These are phyloP conservation scores for Lecanicillium sp. DNA, from an alignment of 2,329 filamentous ascomycete genomes.

Conservation along the genomic window DNA sequence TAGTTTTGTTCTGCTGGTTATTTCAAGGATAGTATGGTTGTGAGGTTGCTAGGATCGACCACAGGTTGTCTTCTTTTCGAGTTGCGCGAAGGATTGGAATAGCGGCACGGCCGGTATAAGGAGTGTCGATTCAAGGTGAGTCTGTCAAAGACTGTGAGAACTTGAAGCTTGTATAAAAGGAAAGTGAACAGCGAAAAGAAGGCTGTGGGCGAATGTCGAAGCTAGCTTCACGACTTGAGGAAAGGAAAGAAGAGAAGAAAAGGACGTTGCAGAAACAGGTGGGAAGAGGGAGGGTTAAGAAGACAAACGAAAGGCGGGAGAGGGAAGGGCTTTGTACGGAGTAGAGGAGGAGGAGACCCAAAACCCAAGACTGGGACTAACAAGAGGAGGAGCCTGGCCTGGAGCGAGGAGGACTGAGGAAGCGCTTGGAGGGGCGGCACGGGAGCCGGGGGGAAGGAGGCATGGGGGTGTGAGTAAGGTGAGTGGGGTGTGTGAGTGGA, in stretches of 20 bases:
- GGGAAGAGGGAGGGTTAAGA: constrained; percentile 18
- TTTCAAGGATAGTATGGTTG: neutral
- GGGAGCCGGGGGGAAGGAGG: neutral
- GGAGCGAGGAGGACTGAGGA: neutral
- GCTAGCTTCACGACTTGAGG: constrained; percentile 18
- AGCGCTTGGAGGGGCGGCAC: neutral
- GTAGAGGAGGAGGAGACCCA: too few species aligned
- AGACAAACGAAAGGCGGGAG: neutral
- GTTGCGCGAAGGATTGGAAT: constrained; percentile 4
- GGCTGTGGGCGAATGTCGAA: constrained; percentile 21
- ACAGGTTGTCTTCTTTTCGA: neutral
- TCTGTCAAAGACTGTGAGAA: constrained; percentile 53
- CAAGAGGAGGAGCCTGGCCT: too few species aligned
- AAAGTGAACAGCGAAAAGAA: constrained; percentile 32
- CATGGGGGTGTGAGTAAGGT: neutral
- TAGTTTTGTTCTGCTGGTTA: neutral
- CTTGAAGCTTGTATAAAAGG: neutral
- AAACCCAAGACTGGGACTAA: too few species aligned
- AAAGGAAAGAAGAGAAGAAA: constrained; percentile 19
- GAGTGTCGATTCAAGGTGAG: constrained; percentile 24
- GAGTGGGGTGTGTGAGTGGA: neutral
- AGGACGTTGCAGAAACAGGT: constrained; percentile 19
- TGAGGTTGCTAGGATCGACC: neutral
- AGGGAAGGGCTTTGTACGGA: neutral
- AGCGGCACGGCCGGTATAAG: constrained; percentile 31